Evolutionary conservation across 345 rosid genomes (phyloP), one percentile per base, ranked within the genome.

Genomic region (Eucalyptus dawsonii): DNA sequence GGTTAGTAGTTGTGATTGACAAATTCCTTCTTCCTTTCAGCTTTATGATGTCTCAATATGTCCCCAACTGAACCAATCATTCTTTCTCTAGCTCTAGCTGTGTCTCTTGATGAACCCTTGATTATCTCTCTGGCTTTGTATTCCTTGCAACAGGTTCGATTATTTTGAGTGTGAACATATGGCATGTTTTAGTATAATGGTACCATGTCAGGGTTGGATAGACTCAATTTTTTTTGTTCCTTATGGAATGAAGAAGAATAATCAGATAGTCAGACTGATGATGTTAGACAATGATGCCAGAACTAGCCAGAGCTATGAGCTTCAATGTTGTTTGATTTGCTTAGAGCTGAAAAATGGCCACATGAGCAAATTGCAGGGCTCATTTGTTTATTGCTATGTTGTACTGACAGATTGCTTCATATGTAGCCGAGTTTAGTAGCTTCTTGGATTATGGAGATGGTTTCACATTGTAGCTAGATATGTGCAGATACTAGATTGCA

Each of bases 1-100:
- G 97, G 96, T 95, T 69, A 14, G 88, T 69, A 40, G 31, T 17
- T 27, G 83, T 12, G 11, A 50, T 40, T 31, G 88, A 47, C 53
- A 25, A n/a, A 31, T 85, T 81, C 50, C 54, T 62, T 76, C 89
- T 88, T 31, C 49, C 88, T 86, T 54, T 86, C 47, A 21, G 83
- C 83, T 76, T 76, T 76, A 37, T 21, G 83, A 76, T 37, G 83
- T 22, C 83, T 76, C 45, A 37, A 37, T 76, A 11, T 76, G 47
- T 37, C 83, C 45, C 83, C 83, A 76, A 3, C 44, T 37, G 45
- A 76, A 40, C 83, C 27, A 76, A 40, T 76, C 47, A 40, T 76
- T 76, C 47, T 34, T 67, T 72, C 47, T 40, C 47, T 37, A 76
- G 45, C 47, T 76, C 47, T 76, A 21, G 83, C 29, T 76, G 42